Base-by-base conservation (phyloP, 371 early-diverging fungal genomes). In the Mortierella sp. region DNA sequence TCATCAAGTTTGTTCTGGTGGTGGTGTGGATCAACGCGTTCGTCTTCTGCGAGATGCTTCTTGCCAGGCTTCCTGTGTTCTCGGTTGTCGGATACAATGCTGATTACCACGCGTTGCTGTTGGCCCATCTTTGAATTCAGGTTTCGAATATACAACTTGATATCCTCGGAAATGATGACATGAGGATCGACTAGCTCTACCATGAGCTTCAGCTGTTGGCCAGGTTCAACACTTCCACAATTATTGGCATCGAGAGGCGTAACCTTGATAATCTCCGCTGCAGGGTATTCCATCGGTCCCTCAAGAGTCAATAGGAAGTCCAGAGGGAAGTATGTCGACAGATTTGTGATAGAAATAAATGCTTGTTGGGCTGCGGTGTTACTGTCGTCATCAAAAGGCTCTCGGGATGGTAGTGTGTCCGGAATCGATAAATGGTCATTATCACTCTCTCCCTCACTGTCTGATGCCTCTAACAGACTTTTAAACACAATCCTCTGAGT, bases 141-240 rank as follows among this genome's bases (percentile, higher is more conserved):
- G 84, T 95, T 95, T 57, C 86, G 83, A n/a, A 95, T 81, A 64
- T 86, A 87, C 29, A 95, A 80, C 68, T 92, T 91, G 65, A 95
- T 84, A 60, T 93, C 93, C n/a, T 92, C 95, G 0, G 95, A 95
- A 47, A 94, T 84, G 37, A 86, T 88, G 61, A 92, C 87, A 3
- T 84, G 82, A 0, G 91, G 86, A 57, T 92, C 87, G 4, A 87
- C 68, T 21, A 94, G 83, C 29, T 88, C 85, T 14, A 95, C 83
- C 0, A 75, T 72, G 16, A 95, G 70, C 14, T 85, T 81, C 2
- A 89, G 74, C 6, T 85, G 81, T 21, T 83, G 86, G 1, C 88
- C 90, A 7, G 92, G 85, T 16, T 85, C 92, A 1, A 95, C 81
- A 0, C 64, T 65, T 7, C 91, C 92, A 2, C 75, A 80, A 51